Evolutionary conservation across 2,329 filamentous ascomycete species (phyloP), one percentile per base, ranked within the genome.

Genomic region (Dryadomyces quercivorus): DNA sequence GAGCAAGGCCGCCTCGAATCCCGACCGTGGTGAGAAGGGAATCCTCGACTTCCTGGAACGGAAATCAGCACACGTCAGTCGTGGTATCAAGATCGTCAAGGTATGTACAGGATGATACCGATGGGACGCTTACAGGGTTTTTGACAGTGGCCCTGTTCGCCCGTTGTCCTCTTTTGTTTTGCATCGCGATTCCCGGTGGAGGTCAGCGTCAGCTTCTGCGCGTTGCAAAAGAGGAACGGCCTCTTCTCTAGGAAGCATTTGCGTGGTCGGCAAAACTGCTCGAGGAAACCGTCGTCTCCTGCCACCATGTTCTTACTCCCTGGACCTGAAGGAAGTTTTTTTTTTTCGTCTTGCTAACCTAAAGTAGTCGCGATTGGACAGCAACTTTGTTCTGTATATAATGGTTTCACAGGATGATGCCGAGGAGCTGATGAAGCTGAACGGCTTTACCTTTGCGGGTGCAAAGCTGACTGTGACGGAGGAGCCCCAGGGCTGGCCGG

Each of bases 11-110:
- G 75, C 78, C 12, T 73, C 65, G 31, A 86, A 88, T 59, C 65
- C 76, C 34, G 85, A 86, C 54, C 83, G 85, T 50, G 86, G 86
- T 20, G 64, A 86, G 26, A 75, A 76, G 57, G 78, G 80, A 56
- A 72, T 89, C 34, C 67, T 89, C 53, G 72, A 73, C 51, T 89
- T 88, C 64, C 69, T 90, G 59, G 84, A 89, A 69, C 80, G 82
- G 63, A 88, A 88, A 67, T 78, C 85, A 49, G 75, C 76, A 54
- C 70, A 74, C 59, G 72, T 81, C 62, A 71, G 72, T 63, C 74
- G 77, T 63, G 72, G 73, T 61, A 73, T 87, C 62, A 81, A 76
- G 65, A 82, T 91, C 59, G 82, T 81, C 72, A 88, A 88, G 83
- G 86, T 90, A 86, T 81, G 84, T 86, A 68, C 69, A 59, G 45